Conservation (phyloP, 208 protist species). For the Naegleria lovaniensis region DNA sequence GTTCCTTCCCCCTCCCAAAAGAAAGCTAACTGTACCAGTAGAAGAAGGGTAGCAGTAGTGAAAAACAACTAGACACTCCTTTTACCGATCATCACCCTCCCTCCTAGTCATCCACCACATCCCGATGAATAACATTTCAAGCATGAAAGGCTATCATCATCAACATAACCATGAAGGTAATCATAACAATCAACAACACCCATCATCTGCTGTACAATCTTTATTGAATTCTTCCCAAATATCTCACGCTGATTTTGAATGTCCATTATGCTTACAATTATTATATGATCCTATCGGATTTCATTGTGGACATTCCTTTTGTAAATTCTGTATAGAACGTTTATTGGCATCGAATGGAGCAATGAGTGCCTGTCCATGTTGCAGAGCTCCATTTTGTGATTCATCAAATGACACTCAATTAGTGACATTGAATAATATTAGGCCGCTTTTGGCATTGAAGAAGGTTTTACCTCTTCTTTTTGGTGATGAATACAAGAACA, state of each 20-base stretch:
- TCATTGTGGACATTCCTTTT: neutral
- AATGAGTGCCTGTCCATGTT: neutral
- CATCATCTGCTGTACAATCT: too few relatives aligned
- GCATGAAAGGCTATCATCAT: too few relatives aligned
- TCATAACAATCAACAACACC: too few relatives aligned
- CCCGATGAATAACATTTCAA: too few relatives aligned
- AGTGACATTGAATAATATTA: neutral
- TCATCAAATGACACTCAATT: neutral
- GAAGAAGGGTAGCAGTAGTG: too few relatives aligned
- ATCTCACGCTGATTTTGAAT: constrained; percentile 9
- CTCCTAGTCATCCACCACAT: too few relatives aligned
- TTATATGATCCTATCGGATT: neutral
- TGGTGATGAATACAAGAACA: neutral
- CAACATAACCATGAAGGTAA: too few relatives aligned
- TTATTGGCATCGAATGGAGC: neutral
- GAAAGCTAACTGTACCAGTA: too few relatives aligned
- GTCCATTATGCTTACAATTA: constrained; percentile 7
- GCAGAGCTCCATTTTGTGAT: neutral
- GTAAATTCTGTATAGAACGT: constrained; percentile 14
- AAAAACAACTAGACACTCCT: too few relatives aligned
- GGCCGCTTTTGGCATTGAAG: neutral
- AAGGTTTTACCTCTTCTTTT: neutral
- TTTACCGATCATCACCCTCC: too few relatives aligned
- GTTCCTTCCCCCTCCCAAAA: too few relatives aligned
- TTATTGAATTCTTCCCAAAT: too few relatives aligned